phyloP scores from a whole-genome alignment of 345 rosid genomes.

The Erodium maritimum region DNA sequence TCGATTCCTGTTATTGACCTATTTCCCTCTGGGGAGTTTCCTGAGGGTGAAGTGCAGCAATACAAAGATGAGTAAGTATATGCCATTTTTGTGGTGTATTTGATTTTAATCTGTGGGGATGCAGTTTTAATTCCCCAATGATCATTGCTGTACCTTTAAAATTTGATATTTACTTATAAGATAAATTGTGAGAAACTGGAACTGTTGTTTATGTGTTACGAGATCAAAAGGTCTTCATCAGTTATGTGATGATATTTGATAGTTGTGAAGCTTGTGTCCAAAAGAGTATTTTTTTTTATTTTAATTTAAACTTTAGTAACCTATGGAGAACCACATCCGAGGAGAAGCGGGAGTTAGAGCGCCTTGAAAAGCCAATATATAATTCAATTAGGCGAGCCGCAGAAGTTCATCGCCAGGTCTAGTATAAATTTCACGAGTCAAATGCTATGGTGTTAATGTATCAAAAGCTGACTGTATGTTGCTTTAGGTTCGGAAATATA shows the following conservation, averaged over 20 bases:
- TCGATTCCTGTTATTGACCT: constrained; percentile 61
- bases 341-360: constrained; percentile 92
- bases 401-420: constrained; percentile 96
- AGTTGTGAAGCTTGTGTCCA: not conserved
- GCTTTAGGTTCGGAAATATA: constrained; percentile 64
- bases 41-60: constrained; percentile 96
- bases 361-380: constrained; percentile 68
- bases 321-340: constrained; percentile 92
- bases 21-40: constrained; percentile 89
- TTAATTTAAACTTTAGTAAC: constrained; percentile 36
- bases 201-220: not conserved
- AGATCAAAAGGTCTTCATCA: no score
- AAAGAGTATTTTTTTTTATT: not conserved
- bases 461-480: not conserved
- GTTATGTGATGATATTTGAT: not conserved
- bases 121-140: no score
- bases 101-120: not conserved
- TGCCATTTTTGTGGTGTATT: not conserved
- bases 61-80: constrained; percentile 83
- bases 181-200: not conserved
- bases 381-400: constrained; percentile 94
- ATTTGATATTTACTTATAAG: not conserved
- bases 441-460: not conserved
- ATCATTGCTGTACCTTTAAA: not conserved
- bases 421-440: not conserved